Evolutionary conservation across 2,329 filamentous ascomycete genomes (phyloP).

Genomic region (Leptographium wingfieldii): DNA sequence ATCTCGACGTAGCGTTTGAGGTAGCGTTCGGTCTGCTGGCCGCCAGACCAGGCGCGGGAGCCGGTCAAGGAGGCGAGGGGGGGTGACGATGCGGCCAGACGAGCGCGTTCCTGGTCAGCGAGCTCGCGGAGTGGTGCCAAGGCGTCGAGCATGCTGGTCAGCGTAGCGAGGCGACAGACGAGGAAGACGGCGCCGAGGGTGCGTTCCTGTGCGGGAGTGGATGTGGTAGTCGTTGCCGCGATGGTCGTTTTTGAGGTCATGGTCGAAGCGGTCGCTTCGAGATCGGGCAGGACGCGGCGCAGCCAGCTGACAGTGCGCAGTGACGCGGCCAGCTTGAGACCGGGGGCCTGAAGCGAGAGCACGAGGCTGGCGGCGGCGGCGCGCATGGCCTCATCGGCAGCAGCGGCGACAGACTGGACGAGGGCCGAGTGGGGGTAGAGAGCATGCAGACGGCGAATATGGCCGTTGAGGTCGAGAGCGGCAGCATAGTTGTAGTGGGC

Average conservation of each 20-base stretch:
- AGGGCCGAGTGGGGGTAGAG: constrained; percentile 72
- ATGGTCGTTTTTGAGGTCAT: neutral
- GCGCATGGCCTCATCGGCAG: constrained; percentile 80
- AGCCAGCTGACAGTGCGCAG: constrained; percentile 89
- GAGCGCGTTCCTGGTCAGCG: constrained; percentile 67
- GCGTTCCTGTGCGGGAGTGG: constrained; percentile 38
- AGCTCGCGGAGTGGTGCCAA: constrained; percentile 76
- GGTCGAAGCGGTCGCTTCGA: constrained; percentile 32
- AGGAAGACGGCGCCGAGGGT: constrained; percentile 75
- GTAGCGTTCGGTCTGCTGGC: constrained; percentile 88
- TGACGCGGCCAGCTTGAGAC: constrained; percentile 76
- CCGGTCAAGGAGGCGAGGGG: constrained; percentile 14
- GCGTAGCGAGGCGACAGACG: constrained; percentile 68
- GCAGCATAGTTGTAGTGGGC: constrained; percentile 68
- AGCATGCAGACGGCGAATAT: constrained; percentile 73
- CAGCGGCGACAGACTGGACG: constrained; percentile 56
- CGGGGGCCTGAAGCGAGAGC: constrained; percentile 58
- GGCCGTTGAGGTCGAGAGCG: constrained; percentile 82
- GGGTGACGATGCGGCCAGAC: constrained; percentile 25
- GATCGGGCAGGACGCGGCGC: constrained; percentile 70
- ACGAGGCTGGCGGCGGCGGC: constrained; percentile 81
- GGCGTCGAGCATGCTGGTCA: constrained; percentile 69
- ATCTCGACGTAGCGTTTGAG: constrained; percentile 94
- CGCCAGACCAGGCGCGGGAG: constrained; percentile 42
- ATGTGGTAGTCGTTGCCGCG: neutral